Conservation (phyloP, 805 yeast species). For the Wickerhamiella nectarea region DNA sequence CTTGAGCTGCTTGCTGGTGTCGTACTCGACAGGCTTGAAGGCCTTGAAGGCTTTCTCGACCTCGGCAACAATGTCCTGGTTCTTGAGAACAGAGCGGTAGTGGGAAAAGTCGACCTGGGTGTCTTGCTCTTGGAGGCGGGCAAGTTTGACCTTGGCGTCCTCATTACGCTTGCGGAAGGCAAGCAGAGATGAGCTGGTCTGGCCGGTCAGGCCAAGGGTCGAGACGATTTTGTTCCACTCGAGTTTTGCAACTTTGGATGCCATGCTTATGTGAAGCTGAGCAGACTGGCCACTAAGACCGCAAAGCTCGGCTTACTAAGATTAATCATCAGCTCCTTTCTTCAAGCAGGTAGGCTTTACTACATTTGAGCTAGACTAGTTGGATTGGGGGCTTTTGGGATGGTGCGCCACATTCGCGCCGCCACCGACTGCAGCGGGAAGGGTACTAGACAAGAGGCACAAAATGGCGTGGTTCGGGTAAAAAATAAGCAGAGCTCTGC, state of each 20-base stretch:
- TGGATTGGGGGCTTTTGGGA: no score
- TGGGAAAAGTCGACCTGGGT: slow-evolving; percentile 66
- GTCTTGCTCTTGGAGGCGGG: slow-evolving; percentile 57
- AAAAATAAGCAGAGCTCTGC: no score
- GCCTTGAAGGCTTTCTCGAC: slow-evolving; percentile 61
- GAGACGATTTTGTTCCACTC: slow-evolving; percentile 91
- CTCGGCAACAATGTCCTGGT: slow-evolving; percentile 63
- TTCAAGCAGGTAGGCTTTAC: no score
- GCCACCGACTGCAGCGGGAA: no score
- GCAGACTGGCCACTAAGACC: neutral
- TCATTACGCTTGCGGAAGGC: slow-evolving; percentile 97
- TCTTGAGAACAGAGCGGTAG: slow-evolving; percentile 72
- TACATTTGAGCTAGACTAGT: no score
- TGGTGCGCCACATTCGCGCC: no score
- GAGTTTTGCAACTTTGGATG: slow-evolving; percentile 49
- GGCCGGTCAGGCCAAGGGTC: slow-evolving; percentile 81
- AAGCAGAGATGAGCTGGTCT: slow-evolving; percentile 76
- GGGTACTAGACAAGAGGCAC: no score
- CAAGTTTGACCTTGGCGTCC: slow-evolving; percentile 79
- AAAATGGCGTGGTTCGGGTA: no score
- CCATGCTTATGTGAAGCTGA: slow-evolving; percentile 10
- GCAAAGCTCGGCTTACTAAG: no score
- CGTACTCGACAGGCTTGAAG: slow-evolving; percentile 76
- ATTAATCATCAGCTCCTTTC: no score
- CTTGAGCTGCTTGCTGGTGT: slow-evolving; percentile 78